Evolutionary conservation across 2,329 filamentous ascomycete species (phyloP), one percentile per base, ranked within the genome.

Genomic region (Neofusicoccum cordaticola): DNA sequence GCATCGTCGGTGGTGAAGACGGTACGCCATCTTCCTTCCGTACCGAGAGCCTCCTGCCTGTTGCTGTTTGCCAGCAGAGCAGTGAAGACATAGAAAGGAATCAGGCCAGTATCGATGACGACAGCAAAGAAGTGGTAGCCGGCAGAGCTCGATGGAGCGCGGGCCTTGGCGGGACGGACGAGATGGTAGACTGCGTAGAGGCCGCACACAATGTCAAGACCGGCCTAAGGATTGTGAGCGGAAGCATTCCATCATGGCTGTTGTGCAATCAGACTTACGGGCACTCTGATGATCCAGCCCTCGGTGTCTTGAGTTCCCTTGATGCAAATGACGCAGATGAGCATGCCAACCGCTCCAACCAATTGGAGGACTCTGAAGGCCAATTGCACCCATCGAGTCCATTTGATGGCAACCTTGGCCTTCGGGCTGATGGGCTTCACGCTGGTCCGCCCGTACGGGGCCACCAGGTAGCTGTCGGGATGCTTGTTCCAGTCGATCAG

Each of bases 61-160:
- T 88, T 83, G 37, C 79, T 79, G 63, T 83, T 81, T 3, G 84
- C 78, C 64, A 86, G 77, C 56, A 86, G 78, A 9, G 83, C 81
- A 8, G 84, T 85, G 72, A 88, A 88, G 65, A 84, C 80, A 68
- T 87, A 87, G 74, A 89, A 88, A 0, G 87, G 85, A 39, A 88
- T 81, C 62, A 89, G 78, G 17, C 84, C 84, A n/a, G 81, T 78
- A 75, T 98, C 94, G 47, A 90, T 85, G 48, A 92, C 79, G 11
- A 86, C 83, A 2, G 93, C 87, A 75, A 97, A 98, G 65, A 95
- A 79, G 77, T 96, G 92, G 77, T 98, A 98, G 68, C 92, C 94
- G 13, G 92, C 89, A 17, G 92, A 91, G 22, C 92, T 96, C 3
- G 83, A 89, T 0, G 94, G 88, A 0, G 93, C 88, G 60, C 93